phyloP scores from a whole-genome alignment of 805 yeast genomes.

The Nematodospora valgi region DNA sequence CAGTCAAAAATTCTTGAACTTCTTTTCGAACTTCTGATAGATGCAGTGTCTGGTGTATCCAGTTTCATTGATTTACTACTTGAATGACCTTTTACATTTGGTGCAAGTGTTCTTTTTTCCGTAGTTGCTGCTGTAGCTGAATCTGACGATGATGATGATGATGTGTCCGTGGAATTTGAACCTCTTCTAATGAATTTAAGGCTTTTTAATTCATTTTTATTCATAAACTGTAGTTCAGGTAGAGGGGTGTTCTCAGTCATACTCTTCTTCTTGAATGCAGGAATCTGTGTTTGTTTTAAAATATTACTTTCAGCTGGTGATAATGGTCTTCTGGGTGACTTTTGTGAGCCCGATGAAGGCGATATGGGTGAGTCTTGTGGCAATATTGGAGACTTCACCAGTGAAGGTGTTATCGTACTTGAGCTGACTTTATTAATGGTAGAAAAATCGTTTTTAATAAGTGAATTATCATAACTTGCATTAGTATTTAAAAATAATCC shows the following conservation, averaged over 20 bases:
- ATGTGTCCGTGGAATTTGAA: neutral
- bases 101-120: neutral
- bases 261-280: conserved; percentile 1
- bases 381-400: neutral
- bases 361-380: neutral
- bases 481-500: neutral
- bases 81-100: conserved; percentile 3
- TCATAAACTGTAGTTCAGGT: conserved; percentile 5
- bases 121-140: neutral
- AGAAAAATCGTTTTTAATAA: neutral
- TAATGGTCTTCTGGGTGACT: conserved; percentile 6
- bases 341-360: neutral
- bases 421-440: neutral
- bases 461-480: too few relatives aligned
- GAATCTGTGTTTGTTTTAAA: conserved; percentile 9
- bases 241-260: neutral
- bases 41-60: conserved; percentile 4
- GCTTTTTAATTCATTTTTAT: conserved; percentile 3
- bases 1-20: conserved; percentile 9
- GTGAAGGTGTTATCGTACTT: neutral
- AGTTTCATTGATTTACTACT: neutral
- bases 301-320: conserved; percentile 6
- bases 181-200: neutral
- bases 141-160: conserved; percentile 1
- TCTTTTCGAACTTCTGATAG: conserved; percentile 7